Percentiles rank a stretch among this genome's conserved stretches.
Conservation (phyloP, 768 basidiomycete species). For the Phaffia australis region DNA sequence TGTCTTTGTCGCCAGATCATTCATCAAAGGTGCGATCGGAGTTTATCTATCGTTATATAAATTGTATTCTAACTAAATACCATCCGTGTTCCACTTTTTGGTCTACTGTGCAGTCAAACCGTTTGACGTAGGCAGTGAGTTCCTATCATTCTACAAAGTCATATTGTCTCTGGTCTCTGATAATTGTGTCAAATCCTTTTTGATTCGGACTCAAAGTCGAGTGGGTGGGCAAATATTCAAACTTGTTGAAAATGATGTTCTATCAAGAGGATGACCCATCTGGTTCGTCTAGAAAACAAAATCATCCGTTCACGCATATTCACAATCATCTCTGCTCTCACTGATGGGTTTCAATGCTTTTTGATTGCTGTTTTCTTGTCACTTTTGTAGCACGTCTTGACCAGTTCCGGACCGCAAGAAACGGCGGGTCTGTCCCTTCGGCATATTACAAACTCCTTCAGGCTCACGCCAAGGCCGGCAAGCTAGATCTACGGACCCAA, state of each 20-base stretch:
- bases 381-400: conserved; percentile 17
- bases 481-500: conserved; percentile 15
- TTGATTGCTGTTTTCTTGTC: not conserved
- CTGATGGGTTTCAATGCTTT: not conserved
- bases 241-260: conserved; percentile 25
- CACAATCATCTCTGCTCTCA: not conserved
- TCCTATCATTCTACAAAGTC: conserved; percentile 5
- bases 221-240: not conserved
- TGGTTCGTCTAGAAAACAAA: too few species aligned
- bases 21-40: conserved; percentile 22
- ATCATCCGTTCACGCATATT: too few species aligned
- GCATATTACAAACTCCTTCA: conserved; percentile 24
- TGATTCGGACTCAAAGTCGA: conserved; percentile 5
- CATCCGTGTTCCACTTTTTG: not conserved
- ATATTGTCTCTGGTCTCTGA: too few species aligned
- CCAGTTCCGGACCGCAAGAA: conserved; percentile 24
- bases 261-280: conserved; percentile 24
- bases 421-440: conserved; percentile 30
- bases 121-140: conserved; percentile 27
- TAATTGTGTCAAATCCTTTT: not conserved
- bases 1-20: conserved; percentile 26
- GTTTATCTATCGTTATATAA: not conserved
- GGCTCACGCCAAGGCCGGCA: conserved; percentile 19
- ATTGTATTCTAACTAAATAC: too few species aligned
- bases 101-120: not conserved